phyloP scores from a whole-genome alignment of 225 moss, liverwort and hornwort genomes.

The Ulota crispa region DNA sequence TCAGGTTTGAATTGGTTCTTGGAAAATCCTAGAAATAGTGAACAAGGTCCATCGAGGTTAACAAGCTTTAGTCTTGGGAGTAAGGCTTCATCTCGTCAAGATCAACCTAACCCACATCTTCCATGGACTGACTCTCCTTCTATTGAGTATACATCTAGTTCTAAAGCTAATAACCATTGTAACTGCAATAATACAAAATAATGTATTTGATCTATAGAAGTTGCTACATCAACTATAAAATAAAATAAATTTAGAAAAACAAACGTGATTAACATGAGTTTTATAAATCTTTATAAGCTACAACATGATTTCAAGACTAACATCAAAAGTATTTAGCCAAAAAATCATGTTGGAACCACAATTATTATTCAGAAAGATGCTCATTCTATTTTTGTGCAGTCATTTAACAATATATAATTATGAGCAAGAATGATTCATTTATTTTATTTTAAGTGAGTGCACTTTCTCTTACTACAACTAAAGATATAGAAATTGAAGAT shows the following conservation, averaged over 20 bases:
- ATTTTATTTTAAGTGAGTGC: background rate
- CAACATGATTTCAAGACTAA: background rate
- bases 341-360: too few species aligned
- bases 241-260: background rate
- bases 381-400: fast-evolving
- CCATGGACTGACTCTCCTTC: background rate
- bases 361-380: background rate
- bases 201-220: background rate
- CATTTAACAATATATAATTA: background rate
- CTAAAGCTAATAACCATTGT: too few species aligned
- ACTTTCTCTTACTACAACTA: background rate
- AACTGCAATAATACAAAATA: fast-evolving
- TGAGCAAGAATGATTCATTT: background rate
- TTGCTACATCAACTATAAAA: fast-evolving
- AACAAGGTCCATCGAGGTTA: too few species aligned
- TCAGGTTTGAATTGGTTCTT: too few species aligned
- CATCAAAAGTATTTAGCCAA: background rate
- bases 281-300: background rate
- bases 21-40: too few species aligned
- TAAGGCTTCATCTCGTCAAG: too few species aligned
- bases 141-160: background rate
- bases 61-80: too few species aligned
- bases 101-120: too few species aligned
- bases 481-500: background rate
- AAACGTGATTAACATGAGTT: background rate